Percentiles rank a stretch among this genome's conserved stretches.
Conservation (phyloP, 2,329 filamentous ascomycete species). For the Mycosphaerella arachidis region DNA sequence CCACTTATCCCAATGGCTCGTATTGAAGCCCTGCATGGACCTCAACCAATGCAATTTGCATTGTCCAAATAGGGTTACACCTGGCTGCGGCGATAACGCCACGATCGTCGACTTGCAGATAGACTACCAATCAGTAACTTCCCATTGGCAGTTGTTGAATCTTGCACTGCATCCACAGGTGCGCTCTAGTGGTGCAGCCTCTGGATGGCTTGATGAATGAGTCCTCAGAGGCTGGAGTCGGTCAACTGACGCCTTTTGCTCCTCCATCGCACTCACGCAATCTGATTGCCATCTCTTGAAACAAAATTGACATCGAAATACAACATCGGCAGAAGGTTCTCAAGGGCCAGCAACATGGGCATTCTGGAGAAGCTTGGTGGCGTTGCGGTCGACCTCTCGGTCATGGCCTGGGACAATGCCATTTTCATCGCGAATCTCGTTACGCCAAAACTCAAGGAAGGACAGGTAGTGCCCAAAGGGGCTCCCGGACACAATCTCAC, state of each 20-base stretch:
- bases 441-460: slow-evolving; percentile 35
- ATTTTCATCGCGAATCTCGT: slow-evolving; percentile 38
- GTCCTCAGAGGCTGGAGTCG: neutral
- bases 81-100: neutral
- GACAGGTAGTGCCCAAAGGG: slow-evolving; percentile 35
- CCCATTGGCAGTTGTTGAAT: neutral
- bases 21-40: neutral
- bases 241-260: neutral
- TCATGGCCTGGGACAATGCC: slow-evolving; percentile 39
- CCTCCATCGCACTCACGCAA: neutral
- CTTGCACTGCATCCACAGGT: slow-evolving; percentile 3
- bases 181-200: neutral
- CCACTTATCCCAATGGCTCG: neutral
- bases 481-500: slow-evolving; percentile 33
- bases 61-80: neutral
- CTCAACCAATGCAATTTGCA: neutral
- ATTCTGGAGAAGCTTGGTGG: slow-evolving; percentile 21
- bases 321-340: neutral
- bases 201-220: neutral
- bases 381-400: slow-evolving; percentile 34
- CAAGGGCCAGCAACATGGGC: slow-evolving; percentile 15
- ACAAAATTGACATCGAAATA: neutral
- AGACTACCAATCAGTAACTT: neutral
- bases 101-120: slow-evolving; percentile 2
- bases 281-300: neutral